These are phyloP conservation scores for Kuraishia floccosa DNA, from an alignment of 805 yeast genomes.

Conservation along the genomic window DNA sequence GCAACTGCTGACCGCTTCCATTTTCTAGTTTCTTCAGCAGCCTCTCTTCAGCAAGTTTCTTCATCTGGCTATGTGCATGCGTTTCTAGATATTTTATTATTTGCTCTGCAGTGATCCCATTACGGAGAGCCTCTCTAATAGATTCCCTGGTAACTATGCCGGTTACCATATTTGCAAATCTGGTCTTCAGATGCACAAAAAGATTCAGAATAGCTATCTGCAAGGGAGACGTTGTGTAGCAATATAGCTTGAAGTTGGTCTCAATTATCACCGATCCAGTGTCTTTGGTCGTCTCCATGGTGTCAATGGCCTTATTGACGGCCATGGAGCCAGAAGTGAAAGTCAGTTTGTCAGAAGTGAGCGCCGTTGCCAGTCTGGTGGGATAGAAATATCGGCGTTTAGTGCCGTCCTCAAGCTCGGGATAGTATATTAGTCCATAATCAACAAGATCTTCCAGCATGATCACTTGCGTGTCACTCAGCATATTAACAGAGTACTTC, in stretches of 20 bases:
- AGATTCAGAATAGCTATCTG: constrained; percentile 88
- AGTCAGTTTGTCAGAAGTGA: constrained; percentile 74
- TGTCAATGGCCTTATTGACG: constrained; percentile 51
- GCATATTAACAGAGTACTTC: constrained; percentile 60
- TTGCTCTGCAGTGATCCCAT: constrained; percentile 94
- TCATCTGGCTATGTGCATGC: constrained; percentile 93
- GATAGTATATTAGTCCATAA: constrained; percentile 72
- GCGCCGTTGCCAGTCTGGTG: constrained; percentile 78
- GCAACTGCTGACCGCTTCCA: not conserved
- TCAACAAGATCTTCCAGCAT: constrained; percentile 88
- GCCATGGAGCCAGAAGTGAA: constrained; percentile 66
- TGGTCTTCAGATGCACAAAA: constrained; percentile 73
- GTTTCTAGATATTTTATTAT: constrained; percentile 79
- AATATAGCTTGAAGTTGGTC: constrained; percentile 87
- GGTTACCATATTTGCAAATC: constrained; percentile 87
- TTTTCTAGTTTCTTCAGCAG: constrained; percentile 53
- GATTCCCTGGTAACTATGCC: constrained; percentile 93
- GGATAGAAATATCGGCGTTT: constrained; percentile 69
- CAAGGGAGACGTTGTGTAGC: constrained; percentile 87
- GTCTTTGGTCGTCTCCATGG: constrained; percentile 12
- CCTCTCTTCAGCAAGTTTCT: constrained; percentile 57
- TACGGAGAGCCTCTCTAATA: constrained; percentile 67
- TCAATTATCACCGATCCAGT: constrained; percentile 78
- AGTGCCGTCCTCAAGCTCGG: constrained; percentile 13
- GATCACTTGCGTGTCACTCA: constrained; percentile 70